Conservation (phyloP, 805 yeast species). For the Saturnispora mendoncae region DNA sequence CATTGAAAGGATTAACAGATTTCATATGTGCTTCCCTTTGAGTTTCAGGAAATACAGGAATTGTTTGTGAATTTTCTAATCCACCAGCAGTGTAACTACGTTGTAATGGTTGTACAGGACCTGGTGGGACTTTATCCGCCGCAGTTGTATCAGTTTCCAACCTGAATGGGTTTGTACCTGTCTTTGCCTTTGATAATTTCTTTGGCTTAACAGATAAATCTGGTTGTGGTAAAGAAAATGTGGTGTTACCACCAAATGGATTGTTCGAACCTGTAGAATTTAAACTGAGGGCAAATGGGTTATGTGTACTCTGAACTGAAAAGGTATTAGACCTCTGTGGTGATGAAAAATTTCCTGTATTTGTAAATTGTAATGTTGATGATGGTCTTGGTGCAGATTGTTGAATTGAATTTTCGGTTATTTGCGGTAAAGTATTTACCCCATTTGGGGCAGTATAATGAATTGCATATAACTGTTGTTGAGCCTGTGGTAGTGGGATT, state of each 20-base stretch:
- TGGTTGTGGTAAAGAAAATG: not conserved
- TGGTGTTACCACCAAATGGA: conserved; percentile 6
- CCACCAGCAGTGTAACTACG: conserved; percentile 67
- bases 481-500: conserved; percentile 5
- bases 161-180: conserved; percentile 59
- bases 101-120: conserved; percentile 16
- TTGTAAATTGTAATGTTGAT: not conserved
- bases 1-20: conserved; percentile 2
- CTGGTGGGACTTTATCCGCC: conserved; percentile 17
- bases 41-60: conserved; percentile 65
- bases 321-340: not conserved
- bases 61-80: conserved; percentile 53
- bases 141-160: conserved; percentile 15
- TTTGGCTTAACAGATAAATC: conserved; percentile 10
- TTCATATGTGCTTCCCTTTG: conserved; percentile 15
- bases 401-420: conserved; percentile 1
- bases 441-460: conserved; percentile 9
- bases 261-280: conserved; percentile 6
- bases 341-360: not conserved
- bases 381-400: not conserved
- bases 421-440: conserved; percentile 7
- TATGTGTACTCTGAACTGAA: not conserved
- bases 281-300: conserved; percentile 1
- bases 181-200: conserved; percentile 17
- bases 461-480: conserved; percentile 1